phyloP scores from a whole-genome alignment of 139 green algal species.

The Picochlorum sp. region DNA sequence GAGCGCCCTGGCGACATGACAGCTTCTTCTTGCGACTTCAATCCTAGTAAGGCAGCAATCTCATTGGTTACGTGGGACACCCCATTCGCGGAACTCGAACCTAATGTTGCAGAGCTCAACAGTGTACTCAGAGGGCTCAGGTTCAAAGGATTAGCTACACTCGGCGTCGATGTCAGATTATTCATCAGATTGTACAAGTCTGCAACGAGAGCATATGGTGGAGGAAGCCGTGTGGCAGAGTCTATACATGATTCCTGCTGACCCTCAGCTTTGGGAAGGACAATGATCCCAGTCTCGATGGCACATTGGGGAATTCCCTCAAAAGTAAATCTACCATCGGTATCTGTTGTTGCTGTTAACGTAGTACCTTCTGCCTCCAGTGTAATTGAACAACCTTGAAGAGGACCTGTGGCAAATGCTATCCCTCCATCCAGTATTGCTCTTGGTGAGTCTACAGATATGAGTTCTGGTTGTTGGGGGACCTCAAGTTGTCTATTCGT shows the following conservation, averaged over 20 bases:
- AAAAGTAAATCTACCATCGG: conserved; percentile 6
- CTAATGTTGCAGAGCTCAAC: background rate
- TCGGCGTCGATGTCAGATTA: background rate
- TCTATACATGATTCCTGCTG: conserved; percentile 2
- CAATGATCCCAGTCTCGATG: background rate
- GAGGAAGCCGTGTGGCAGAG: background rate
- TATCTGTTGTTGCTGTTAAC: conserved; percentile 3
- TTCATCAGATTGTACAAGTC: background rate
- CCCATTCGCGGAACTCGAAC: background rate
- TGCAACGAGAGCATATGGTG: conserved; percentile 4
- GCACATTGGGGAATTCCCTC: conserved; percentile 4
- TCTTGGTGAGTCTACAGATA: background rate
- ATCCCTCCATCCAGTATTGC: conserved; percentile 11
- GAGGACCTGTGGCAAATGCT: background rate
- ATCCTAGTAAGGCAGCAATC: background rate
- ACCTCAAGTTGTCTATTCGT: background rate
- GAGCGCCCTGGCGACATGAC: background rate
- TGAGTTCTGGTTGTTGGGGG: too few relatives aligned
- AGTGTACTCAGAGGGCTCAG: background rate
- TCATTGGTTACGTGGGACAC: background rate
- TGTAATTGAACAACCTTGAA: conserved; percentile 4
- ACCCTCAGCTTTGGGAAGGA: background rate
- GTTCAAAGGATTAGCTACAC: background rate
- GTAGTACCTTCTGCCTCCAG: conserved; percentile 2
- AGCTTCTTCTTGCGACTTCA: background rate